Conservation (phyloP, 179 eudicot species). For the Sideroxylon spinosum region DNA sequence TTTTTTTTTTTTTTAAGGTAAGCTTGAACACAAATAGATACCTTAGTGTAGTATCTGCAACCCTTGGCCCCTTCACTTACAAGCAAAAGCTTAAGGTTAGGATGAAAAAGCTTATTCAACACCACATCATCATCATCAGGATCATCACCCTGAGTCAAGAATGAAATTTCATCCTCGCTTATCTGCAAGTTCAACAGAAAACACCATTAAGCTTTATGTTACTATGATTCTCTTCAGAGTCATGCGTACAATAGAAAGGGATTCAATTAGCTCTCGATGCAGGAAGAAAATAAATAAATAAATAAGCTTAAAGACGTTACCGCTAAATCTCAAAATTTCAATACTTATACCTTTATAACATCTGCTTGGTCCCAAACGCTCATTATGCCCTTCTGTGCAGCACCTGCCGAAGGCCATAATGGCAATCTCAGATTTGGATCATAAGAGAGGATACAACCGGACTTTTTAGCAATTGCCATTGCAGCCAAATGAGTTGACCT, state of each 20-base stretch:
- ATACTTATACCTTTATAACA: slow-evolving; percentile 46
- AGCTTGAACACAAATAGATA: slow-evolving; percentile 12
- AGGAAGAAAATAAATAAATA: not conserved
- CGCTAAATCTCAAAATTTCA: not conserved
- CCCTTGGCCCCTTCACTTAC: slow-evolving; percentile 72
- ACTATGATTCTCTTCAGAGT: not conserved
- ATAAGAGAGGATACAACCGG: slow-evolving; percentile 56
- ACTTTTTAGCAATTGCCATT: slow-evolving; percentile 47
- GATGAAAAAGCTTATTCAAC: slow-evolving; percentile 60
- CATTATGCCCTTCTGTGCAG: slow-evolving; percentile 57
- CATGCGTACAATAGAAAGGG: not conserved
- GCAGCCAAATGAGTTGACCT: slow-evolving; percentile 66
- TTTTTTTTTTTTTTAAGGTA: no score
- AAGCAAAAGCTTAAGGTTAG: slow-evolving; percentile 63
- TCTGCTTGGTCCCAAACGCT: slow-evolving; percentile 72
- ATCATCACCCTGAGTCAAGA: slow-evolving; percentile 63
- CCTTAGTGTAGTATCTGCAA: slow-evolving; percentile 73
- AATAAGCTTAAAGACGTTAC: no score
- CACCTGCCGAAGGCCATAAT: slow-evolving; percentile 65
- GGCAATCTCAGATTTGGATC: slow-evolving; percentile 68
- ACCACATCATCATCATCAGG: slow-evolving; percentile 59
- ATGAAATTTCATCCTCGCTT: slow-evolving; percentile 73
- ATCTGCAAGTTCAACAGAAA: slow-evolving; percentile 35
- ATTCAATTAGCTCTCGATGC: not conserved
- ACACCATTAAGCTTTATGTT: not conserved